A percentile compares a stretch with the other conserved stretches of the same genome.
Conservation (phyloP, 352 stramenopile genomes). For the Hyaloperonospora brassicae region DNA sequence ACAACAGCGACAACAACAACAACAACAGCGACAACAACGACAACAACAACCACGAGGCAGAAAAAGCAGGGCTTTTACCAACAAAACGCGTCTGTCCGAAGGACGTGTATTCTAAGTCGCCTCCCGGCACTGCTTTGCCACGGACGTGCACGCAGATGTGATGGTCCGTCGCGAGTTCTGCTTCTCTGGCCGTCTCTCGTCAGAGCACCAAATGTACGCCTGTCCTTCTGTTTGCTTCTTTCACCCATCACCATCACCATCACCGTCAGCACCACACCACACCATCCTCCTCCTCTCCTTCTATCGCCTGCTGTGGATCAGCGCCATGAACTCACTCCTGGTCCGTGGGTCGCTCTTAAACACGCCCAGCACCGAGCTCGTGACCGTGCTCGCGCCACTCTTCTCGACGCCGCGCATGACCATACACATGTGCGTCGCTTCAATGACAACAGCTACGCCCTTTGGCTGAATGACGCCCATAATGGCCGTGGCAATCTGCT, state of each 20-base stretch:
- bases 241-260: too few species aligned
- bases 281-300: not conserved
- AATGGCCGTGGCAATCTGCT: slow-evolving; percentile 97
- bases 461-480: slow-evolving; percentile 94
- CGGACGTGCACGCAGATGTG: slow-evolving; percentile 27
- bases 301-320: slow-evolving; percentile 76
- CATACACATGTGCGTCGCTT: slow-evolving; percentile 99
- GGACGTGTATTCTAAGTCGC: slow-evolving; percentile 30
- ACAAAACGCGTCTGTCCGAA: slow-evolving; percentile 31
- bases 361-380: slow-evolving; percentile 93
- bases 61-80: slow-evolving; percentile 6
- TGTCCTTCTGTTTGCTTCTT: too few species aligned
- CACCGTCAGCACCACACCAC: too few species aligned
- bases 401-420: slow-evolving; percentile 99
- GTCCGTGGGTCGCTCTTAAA: slow-evolving; percentile 93
- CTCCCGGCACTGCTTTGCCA: slow-evolving; percentile 17
- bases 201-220: too few species aligned
- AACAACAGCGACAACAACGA: too few species aligned
- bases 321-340: slow-evolving; percentile 83
- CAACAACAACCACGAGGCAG: too few species aligned
- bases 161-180: slow-evolving; percentile 3
- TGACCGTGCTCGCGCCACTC: slow-evolving; percentile 92
- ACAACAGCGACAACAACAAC: too few species aligned
- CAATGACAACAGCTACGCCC: slow-evolving; percentile 97
- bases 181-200: slow-evolving; percentile 16